A percentile compares a stretch with the other conserved stretches of the same genome.
phyloP scores from a whole-genome alignment of 257 asterid genomes.

The Avicennia marina region DNA sequence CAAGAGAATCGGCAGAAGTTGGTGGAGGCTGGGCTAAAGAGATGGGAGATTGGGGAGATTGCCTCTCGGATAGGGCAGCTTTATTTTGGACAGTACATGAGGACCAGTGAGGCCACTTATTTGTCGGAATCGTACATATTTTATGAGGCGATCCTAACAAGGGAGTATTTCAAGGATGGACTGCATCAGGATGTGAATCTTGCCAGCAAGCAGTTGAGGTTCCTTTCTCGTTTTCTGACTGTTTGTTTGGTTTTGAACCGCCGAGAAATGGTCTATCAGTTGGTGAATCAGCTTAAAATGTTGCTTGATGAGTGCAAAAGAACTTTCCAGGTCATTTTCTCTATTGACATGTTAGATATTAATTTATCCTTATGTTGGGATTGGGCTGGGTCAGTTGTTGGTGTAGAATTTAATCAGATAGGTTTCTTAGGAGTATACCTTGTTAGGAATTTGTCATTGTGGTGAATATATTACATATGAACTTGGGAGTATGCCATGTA shows the following conservation, averaged over 20 bases:
- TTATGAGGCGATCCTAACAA: slow-evolving; percentile 81
- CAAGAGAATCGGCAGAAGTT: slow-evolving; percentile 92
- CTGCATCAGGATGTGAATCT: slow-evolving; percentile 79
- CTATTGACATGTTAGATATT: not conserved
- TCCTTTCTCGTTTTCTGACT: slow-evolving; percentile 85
- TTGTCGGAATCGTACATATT: slow-evolving; percentile 83
- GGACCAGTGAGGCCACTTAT: slow-evolving; percentile 93
- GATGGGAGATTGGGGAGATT: slow-evolving; percentile 99
- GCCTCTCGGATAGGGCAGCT: slow-evolving; percentile 98
- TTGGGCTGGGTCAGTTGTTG: not conserved
- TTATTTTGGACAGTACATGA: slow-evolving; percentile 97
- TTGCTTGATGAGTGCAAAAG: slow-evolving; percentile 93
- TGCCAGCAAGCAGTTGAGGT: slow-evolving; percentile 83
- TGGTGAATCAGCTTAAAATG: slow-evolving; percentile 87
- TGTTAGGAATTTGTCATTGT: not conserved
- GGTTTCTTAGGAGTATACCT: too few species aligned
- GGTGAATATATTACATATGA: not conserved
- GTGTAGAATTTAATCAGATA: not conserved
- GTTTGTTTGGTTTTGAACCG: slow-evolving; percentile 86
- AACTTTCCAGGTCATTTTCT: slow-evolving; percentile 68
- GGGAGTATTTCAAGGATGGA: slow-evolving; percentile 95
- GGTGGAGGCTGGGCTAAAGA: slow-evolving; percentile 89
- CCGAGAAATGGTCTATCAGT: slow-evolving; percentile 76
- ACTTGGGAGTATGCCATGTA: not conserved
- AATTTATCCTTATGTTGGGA: not conserved